Conservation (phyloP, 345 rosid species). For the Brassica carinata region DNA sequence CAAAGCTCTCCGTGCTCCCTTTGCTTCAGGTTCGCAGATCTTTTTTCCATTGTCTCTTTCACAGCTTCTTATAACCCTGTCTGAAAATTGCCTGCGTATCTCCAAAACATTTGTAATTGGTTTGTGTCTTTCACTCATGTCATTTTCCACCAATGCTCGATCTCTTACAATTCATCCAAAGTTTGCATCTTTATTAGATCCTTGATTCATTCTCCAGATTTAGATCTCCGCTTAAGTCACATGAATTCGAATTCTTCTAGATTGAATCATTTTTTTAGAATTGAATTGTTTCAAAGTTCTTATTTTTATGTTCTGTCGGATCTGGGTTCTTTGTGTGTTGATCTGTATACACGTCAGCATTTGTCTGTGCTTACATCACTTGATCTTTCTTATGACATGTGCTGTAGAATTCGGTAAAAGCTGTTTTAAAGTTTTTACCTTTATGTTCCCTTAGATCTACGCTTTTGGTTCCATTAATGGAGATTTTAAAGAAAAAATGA, state of each 20-base stretch:
- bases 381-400: neutral
- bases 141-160: slow-evolving; percentile 21
- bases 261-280: neutral
- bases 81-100: neutral
- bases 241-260: neutral
- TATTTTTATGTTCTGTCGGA: neutral
- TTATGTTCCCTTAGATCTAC: slow-evolving; percentile 7
- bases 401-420: neutral
- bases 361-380: slow-evolving; percentile 22
- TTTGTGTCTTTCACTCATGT: slow-evolving; percentile 15
- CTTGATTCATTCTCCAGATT: neutral
- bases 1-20: neutral
- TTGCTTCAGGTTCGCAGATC: neutral
- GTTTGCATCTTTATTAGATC: slow-evolving; percentile 15
- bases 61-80: neutral
- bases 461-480: neutral
- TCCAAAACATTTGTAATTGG: neutral
- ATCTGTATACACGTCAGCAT: slow-evolving; percentile 21
- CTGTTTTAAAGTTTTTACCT: neutral
- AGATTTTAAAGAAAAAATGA: neutral
- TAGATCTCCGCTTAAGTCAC: slow-evolving; percentile 22
- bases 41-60: neutral
- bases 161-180: slow-evolving; percentile 21
- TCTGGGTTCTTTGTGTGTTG: slow-evolving; percentile 2
- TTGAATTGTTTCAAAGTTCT: neutral